Percentiles rank a stretch among this genome's conserved stretches.
Conservation (phyloP, 2,329 filamentous ascomycete species). For the Epicoccum sorghinum region DNA sequence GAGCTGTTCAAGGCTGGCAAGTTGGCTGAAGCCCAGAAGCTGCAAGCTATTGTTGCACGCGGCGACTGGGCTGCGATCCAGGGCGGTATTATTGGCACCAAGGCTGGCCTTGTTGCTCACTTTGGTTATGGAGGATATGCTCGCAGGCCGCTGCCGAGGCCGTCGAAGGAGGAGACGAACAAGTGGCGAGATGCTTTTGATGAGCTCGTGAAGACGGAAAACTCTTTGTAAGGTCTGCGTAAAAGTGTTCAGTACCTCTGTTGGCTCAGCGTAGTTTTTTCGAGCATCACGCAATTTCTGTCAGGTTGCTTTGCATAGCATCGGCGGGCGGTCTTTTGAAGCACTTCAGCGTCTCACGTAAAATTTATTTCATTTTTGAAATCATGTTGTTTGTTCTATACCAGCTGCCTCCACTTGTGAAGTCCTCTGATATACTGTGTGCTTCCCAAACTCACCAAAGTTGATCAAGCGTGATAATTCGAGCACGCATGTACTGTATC, state of each 20-base stretch:
- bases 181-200: slow-evolving; percentile 53
- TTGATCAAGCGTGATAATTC: too few species aligned
- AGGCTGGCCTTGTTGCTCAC: slow-evolving; percentile 67
- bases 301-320: slow-evolving; percentile 13
- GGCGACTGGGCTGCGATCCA: slow-evolving; percentile 75
- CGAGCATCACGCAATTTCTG: slow-evolving; percentile 11
- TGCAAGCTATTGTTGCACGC: slow-evolving; percentile 69
- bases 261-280: slow-evolving; percentile 3
- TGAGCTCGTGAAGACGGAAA: slow-evolving; percentile 53
- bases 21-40: slow-evolving; percentile 63
- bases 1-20: slow-evolving; percentile 66
- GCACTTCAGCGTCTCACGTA: slow-evolving; percentile 9
- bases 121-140: slow-evolving; percentile 69
- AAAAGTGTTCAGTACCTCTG: neutral
- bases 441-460: too few species aligned
- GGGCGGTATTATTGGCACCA: slow-evolving; percentile 72
- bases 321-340: slow-evolving; percentile 15
- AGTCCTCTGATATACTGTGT: too few species aligned
- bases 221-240: slow-evolving; percentile 33
- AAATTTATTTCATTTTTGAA: neutral
- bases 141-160: slow-evolving; percentile 62
- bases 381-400: too few species aligned
- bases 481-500: too few species aligned
- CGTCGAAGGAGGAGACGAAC: slow-evolving; percentile 50
- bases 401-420: too few species aligned